These are phyloP conservation scores for Mucor racemosus DNA, from an alignment of 371 early-diverging fungal genomes.

Conservation along the genomic window DNA sequence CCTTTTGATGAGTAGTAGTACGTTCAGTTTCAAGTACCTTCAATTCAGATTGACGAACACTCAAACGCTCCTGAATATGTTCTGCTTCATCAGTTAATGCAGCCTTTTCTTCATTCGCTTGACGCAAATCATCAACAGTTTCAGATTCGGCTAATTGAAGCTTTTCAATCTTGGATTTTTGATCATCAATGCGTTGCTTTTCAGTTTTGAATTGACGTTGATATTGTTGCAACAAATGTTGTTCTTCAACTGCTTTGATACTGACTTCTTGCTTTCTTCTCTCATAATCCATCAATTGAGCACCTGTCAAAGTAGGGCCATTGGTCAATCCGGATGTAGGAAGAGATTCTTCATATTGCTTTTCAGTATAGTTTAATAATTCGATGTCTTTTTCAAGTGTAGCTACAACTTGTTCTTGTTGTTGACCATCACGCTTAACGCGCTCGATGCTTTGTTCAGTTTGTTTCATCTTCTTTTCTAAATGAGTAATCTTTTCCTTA, in stretches of 20 bases:
- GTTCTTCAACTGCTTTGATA: constrained; percentile 64
- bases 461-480: constrained; percentile 69
- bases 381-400: constrained; percentile 33
- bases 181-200: constrained; percentile 61
- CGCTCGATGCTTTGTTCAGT: constrained; percentile 57
- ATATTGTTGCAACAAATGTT: constrained; percentile 69
- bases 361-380: constrained; percentile 14
- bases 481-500: constrained; percentile 75
- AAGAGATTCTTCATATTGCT: constrained; percentile 12
- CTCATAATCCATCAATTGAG: constrained; percentile 61
- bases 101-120: constrained; percentile 33
- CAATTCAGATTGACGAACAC: constrained; percentile 39
- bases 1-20: constrained; percentile 47
- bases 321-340: constrained; percentile 14
- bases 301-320: constrained; percentile 33
- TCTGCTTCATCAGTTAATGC: constrained; percentile 30
- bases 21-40: constrained; percentile 50
- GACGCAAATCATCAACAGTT: constrained; percentile 33
- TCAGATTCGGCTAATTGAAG: constrained; percentile 50
- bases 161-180: constrained; percentile 62
- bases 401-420: constrained; percentile 48
- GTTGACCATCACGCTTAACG: constrained; percentile 60
- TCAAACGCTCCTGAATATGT: constrained; percentile 35
- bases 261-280: constrained; percentile 75
- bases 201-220: constrained; percentile 70